Evolutionary conservation across 129 eudicot genomes (phyloP).

Genomic region (Flaveria linearis): DNA sequence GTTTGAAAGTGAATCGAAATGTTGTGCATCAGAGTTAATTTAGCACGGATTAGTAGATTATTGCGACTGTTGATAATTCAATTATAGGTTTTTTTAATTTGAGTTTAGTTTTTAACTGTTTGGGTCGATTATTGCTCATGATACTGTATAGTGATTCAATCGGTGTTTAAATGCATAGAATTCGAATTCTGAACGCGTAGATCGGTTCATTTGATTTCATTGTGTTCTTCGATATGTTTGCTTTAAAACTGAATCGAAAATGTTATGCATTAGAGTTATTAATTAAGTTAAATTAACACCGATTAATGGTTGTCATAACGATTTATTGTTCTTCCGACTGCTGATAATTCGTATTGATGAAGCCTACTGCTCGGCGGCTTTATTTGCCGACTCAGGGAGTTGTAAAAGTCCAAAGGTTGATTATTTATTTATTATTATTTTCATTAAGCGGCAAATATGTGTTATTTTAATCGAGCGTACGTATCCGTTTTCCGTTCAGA

Average conservation of each 20-base stretch:
- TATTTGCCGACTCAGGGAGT: not conserved
- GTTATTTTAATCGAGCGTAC: no score
- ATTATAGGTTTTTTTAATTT: no score
- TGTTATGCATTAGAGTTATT: not conserved
- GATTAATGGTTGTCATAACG: not conserved
- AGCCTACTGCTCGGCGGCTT: not conserved
- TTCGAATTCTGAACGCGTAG: no score
- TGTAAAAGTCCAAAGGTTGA: constrained; percentile 18
- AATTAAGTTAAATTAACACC: not conserved
- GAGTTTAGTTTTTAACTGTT: no score
- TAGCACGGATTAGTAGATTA: not conserved
- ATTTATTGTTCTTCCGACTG: not conserved
- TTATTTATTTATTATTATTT: not conserved
- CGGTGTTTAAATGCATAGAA: not conserved
- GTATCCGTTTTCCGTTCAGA: no score
- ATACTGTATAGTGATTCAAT: no score
- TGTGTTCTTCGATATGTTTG: not conserved
- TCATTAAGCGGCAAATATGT: no score
- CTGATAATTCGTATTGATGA: not conserved
- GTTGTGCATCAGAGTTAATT: no score
- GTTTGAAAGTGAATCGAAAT: not conserved
- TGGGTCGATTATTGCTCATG: no score
- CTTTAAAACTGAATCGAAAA: not conserved
- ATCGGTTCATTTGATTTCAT: no score
- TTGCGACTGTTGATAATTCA: no score